phyloP scores from a whole-genome alignment of 2,329 filamentous ascomycete genomes.

The Ramichloridium luteum region DNA sequence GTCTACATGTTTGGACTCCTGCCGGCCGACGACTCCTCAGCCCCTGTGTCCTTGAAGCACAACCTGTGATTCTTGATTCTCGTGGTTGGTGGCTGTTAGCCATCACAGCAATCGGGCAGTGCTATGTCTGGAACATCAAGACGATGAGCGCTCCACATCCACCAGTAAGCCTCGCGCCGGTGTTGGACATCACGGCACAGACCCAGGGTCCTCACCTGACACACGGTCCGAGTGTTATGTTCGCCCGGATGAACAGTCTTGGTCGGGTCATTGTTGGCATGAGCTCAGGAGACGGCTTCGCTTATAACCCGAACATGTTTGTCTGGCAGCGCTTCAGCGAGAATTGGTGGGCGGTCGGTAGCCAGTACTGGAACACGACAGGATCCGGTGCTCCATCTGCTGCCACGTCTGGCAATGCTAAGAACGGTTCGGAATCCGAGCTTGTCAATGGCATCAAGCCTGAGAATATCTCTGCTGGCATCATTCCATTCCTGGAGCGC shows the following conservation, averaged over 20 bases:
- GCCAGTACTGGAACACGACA: slow-evolving; percentile 97
- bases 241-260: slow-evolving; percentile 77
- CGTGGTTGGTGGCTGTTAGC: slow-evolving; percentile 81
- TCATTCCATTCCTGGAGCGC: slow-evolving; percentile 84
- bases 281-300: slow-evolving; percentile 88
- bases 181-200: slow-evolving; percentile 75
- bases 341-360: slow-evolving; percentile 94
- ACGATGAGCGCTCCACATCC: slow-evolving; percentile 67
- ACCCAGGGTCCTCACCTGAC: slow-evolving; percentile 69
- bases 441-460: slow-evolving; percentile 38
- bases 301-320: slow-evolving; percentile 74
- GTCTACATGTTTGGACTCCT: slow-evolving; percentile 81
- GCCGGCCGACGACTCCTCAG: slow-evolving; percentile 78
- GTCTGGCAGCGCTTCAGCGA: slow-evolving; percentile 94
- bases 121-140: slow-evolving; percentile 86
- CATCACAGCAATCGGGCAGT: slow-evolving; percentile 77
- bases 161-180: slow-evolving; percentile 75
- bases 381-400: slow-evolving; percentile 62
- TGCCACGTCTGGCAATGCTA: slow-evolving; percentile 50
- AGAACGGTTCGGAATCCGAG: slow-evolving; percentile 25
- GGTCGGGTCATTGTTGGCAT: slow-evolving; percentile 82
- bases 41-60: slow-evolving; percentile 75
- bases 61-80: slow-evolving; percentile 87
- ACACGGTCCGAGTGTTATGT: slow-evolving; percentile 71
- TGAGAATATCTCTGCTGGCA: slow-evolving; percentile 66